Evolutionary conservation across 805 yeast species (phyloP).

Genomic region (Pichia deserticola): DNA sequence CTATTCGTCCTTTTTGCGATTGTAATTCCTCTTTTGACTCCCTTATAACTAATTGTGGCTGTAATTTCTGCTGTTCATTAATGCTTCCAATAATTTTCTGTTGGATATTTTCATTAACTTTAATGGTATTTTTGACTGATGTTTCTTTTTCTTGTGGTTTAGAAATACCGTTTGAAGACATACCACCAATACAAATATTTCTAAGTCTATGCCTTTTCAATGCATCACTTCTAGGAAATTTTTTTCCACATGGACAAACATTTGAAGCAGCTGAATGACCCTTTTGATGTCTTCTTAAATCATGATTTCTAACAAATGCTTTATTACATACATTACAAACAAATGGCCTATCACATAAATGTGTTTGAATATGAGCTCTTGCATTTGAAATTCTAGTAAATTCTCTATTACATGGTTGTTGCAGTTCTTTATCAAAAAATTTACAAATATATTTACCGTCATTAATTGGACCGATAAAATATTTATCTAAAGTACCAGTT

Average conservation of each 20-base stretch:
- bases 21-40: no score
- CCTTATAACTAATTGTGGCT: no score
- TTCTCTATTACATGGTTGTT: slow-evolving; percentile 66
- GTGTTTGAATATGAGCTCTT: slow-evolving; percentile 94
- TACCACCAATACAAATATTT: slow-evolving; percentile 76
- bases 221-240: slow-evolving; percentile 86
- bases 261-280: slow-evolving; percentile 72
- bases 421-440: slow-evolving; percentile 28
- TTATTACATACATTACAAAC: slow-evolving; percentile 71
- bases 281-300: slow-evolving; percentile 80
- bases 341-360: slow-evolving; percentile 89
- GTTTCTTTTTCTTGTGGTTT: slow-evolving; percentile 4
- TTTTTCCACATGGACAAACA: slow-evolving; percentile 89
- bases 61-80: background rate
- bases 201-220: slow-evolving; percentile 72
- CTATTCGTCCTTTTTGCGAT: background rate
- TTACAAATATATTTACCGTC: slow-evolving; percentile 68
- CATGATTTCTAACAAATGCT: slow-evolving; percentile 92
- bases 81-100: background rate
- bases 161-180: slow-evolving; percentile 27
- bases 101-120: background rate
- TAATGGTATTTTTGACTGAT: slow-evolving; percentile 1
- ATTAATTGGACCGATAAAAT: slow-evolving; percentile 72
- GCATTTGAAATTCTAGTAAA: slow-evolving; percentile 88
- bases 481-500: slow-evolving; percentile 81